Evolutionary conservation across 1,284 basidiomycete genomes (phyloP), one percentile per base, ranked within the genome.

Genomic region (Trametes versicolor): DNA sequence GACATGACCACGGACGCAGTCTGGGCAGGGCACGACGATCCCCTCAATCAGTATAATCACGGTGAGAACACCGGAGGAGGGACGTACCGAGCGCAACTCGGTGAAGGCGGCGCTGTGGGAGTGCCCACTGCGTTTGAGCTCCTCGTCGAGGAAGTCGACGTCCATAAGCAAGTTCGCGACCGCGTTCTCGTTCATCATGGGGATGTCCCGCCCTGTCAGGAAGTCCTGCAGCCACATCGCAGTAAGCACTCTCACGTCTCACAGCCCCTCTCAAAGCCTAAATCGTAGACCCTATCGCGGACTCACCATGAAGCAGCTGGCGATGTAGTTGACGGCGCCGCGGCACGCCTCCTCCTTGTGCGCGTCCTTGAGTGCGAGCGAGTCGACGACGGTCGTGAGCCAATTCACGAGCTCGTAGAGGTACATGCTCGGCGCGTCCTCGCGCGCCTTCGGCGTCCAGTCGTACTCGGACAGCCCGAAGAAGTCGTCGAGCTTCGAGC

Each of bases 301-400:
- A 27, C 54, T 25, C 45, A 95, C 97, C 88, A 97, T 92, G 39
- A 99, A 81, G 69, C 91, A 93, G 60, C 91, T 87, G 0, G 95
- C 92, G 62, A 99, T 94, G 74, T 97, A 94, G 37, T 85, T 81
- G 45, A 97, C 85, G 15, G 97, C 96, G 43, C 89, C 92, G 69
- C 87, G 86, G 77, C 98, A 99, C 15, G 95, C 93, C 66, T 93
- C 89, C 54, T 94, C 91, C 79, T 97, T 97, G 78, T 96, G 92
- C 7, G 82, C 80, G 63, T 95, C 90, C 66, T 94, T 90, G 74
- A 98, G 91, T 56, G 93, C 85, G 21, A 99, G 90, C 34, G 94
- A 94, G 77, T 99, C 97, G 70, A 99, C 96, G 70, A 98, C 95
- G 0, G 97, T 98, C 45, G 93, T 95, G 50, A 99, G 83, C 94